Conservation (phyloP, 1,284 basidiomycete genomes). For the Naganishia liquefaciens region DNA sequence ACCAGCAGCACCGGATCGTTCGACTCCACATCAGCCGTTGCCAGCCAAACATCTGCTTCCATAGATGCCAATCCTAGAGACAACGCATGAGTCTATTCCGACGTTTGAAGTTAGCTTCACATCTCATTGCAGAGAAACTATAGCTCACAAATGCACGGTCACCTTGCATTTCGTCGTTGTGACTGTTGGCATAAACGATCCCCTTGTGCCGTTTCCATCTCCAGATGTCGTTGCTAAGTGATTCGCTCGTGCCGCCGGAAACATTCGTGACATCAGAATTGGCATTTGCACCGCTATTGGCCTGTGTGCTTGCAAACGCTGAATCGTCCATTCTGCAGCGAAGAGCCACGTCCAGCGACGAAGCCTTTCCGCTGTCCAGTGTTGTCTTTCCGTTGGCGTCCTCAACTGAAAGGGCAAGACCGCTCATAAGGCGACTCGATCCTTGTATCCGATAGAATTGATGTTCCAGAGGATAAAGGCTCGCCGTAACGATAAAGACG, state of each 20-base stretch:
- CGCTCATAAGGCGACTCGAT: not conserved
- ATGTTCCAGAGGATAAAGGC: not conserved
- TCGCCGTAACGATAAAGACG: slow-evolving; percentile 16
- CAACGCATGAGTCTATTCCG: slow-evolving; percentile 37
- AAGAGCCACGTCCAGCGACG: not conserved
- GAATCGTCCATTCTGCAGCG: not conserved
- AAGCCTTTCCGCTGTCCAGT: not conserved
- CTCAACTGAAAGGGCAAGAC: not conserved
- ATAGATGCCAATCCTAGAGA: slow-evolving; percentile 39
- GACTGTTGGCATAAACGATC: slow-evolving; percentile 37
- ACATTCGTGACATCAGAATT: slow-evolving; percentile 30
- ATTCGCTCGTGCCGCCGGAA: slow-evolving; percentile 17
- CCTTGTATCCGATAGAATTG: not conserved
- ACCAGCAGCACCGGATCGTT: slow-evolving; percentile 31
- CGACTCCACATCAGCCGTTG: not conserved
- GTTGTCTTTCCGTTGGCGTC: not conserved
- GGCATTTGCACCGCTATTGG: slow-evolving; percentile 14
- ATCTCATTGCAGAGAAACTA: not conserved
- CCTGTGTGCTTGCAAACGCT: not conserved
- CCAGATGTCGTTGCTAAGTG: slow-evolving; percentile 19
- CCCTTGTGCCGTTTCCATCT: slow-evolving; percentile 23
- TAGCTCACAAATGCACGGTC: slow-evolving; percentile 38
- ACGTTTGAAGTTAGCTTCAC: not conserved
- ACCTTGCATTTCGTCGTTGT: slow-evolving; percentile 46
- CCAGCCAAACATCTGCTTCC: slow-evolving; percentile 41